phyloP scores from a whole-genome alignment of 257 asterid genomes.

The Linaria vulgaris region DNA sequence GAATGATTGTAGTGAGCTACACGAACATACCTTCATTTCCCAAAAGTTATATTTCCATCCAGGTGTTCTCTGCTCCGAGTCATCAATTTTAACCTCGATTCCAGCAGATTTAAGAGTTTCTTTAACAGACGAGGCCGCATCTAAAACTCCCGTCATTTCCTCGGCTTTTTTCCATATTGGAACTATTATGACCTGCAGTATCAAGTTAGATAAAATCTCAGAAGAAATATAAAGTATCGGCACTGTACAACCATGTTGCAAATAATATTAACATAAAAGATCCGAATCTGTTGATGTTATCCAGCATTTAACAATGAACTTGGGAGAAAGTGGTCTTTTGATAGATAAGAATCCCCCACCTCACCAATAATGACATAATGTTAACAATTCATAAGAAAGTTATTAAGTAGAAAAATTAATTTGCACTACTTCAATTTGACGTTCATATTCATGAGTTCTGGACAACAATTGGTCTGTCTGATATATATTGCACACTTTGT shows the following conservation, averaged over 20 bases:
- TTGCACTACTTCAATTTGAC: no score
- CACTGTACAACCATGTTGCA: conserved; percentile 5
- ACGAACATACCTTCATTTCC: conserved; percentile 88
- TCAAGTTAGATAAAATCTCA: no score
- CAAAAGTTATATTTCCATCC: conserved; percentile 97
- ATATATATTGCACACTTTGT: background rate
- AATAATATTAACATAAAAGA: conserved; percentile 2
- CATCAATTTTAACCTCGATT: conserved; percentile 76
- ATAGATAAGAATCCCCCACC: conserved; percentile 4
- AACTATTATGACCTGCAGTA: conserved; percentile 69
- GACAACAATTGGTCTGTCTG: background rate
- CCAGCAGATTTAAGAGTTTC: conserved; percentile 72
- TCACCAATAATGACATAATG: conserved; percentile 1
- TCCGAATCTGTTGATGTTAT: conserved; percentile 1
- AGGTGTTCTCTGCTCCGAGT: conserved; percentile 98
- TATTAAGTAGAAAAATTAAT: background rate
- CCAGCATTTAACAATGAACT: conserved; percentile 18
- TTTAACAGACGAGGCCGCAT: conserved; percentile 71
- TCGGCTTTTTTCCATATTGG: conserved; percentile 92
- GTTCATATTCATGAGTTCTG: conserved; percentile 12
- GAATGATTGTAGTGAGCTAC: conserved; percentile 4
- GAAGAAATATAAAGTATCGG: background rate
- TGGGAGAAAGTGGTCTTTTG: background rate
- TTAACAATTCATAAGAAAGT: background rate
- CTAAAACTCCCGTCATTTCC: conserved; percentile 67